Conservation (phyloP, 805 yeast genomes). For the Monosporozyma yasuniensis region DNA sequence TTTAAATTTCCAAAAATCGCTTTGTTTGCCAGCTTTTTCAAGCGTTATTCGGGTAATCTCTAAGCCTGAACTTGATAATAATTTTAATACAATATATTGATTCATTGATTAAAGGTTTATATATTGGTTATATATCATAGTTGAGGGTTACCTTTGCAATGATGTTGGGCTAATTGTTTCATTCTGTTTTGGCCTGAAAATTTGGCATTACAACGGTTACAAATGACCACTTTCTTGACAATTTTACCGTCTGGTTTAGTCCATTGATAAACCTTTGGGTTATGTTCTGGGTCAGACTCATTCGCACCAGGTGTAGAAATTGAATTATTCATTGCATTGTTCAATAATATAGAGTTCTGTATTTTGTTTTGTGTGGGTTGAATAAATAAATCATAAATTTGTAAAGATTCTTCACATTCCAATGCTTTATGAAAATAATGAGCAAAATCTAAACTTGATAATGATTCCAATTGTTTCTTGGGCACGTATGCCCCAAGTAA, state of each 20-base stretch:
- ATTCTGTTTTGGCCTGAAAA: slow-evolving; percentile 21
- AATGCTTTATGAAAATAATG: slow-evolving; percentile 25
- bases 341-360: slow-evolving; percentile 1
- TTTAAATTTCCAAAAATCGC: neutral
- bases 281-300: neutral
- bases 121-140: neutral
- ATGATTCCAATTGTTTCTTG: slow-evolving; percentile 23
- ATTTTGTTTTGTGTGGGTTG: slow-evolving; percentile 1
- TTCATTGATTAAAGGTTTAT: too few species aligned
- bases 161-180: slow-evolving; percentile 14
- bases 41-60: neutral
- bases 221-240: slow-evolving; percentile 21
- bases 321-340: neutral
- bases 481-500: slow-evolving; percentile 30
- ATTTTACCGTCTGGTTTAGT: slow-evolving; percentile 8
- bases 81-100: too few species aligned
- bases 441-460: slow-evolving; percentile 29
- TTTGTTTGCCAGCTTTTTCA: neutral
- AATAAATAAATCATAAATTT: slow-evolving; percentile 17
- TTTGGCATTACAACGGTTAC: slow-evolving; percentile 19
- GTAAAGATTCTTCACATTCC: slow-evolving; percentile 25
- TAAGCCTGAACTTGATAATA: neutral
- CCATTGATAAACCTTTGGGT: slow-evolving; percentile 3
- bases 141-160: too few species aligned
- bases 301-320: neutral